phyloP scores from a whole-genome alignment of 345 rosid genomes.

The Citrus maxima region DNA sequence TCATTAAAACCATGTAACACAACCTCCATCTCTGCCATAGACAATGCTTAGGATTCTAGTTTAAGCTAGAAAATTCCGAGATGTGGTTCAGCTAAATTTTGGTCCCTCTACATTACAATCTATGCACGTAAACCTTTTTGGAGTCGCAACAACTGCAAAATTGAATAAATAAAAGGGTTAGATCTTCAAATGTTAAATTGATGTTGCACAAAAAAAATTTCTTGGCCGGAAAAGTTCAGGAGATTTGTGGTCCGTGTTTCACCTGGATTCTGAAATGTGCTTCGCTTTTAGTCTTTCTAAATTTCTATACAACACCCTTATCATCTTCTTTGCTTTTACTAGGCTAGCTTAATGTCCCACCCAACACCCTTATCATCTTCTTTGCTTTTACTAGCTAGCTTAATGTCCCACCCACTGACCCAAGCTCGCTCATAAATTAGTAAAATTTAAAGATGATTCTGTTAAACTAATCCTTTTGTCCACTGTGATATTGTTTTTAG shows the following conservation, averaged over 20 bases:
- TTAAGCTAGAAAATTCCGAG: conserved; percentile 9
- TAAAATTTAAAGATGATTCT: no score
- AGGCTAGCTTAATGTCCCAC: not conserved
- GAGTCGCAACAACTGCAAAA: conserved; percentile 22
- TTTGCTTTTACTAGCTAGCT: not conserved
- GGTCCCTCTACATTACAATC: conserved; percentile 17
- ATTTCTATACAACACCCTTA: not conserved
- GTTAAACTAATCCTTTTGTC: no score
- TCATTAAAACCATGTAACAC: conserved; percentile 12
- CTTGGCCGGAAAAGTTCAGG: not conserved
- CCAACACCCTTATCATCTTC: no score
- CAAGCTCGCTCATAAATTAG: not conserved
- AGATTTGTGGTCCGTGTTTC: not conserved
- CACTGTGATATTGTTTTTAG: no score
- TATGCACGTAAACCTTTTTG: not conserved
- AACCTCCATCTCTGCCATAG: not conserved
- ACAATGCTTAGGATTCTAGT: conserved; percentile 39
- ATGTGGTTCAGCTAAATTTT: conserved; percentile 6
- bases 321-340: no score
- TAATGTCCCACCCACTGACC: not conserved
- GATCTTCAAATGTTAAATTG: not conserved
- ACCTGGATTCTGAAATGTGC: not conserved
- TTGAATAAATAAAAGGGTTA: not conserved
- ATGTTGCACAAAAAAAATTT: not conserved
- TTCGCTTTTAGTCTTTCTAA: not conserved